Percentiles rank a stretch among this genome's conserved stretches.
phyloP scores from a whole-genome alignment of 441 rosid species.

The Melastoma candidum region DNA sequence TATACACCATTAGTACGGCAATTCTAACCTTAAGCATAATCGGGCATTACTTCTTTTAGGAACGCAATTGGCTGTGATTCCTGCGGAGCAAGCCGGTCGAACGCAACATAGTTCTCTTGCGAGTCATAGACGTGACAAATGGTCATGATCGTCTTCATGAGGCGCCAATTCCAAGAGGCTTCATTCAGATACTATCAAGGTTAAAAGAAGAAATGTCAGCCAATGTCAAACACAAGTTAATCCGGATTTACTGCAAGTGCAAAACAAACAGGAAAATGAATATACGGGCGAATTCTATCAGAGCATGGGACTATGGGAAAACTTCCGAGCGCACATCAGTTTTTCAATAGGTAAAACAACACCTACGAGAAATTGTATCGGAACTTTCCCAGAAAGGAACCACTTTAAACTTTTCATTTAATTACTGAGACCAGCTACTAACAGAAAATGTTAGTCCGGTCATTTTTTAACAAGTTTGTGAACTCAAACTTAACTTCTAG shows the following conservation, averaged over 20 bases:
- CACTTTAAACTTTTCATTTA: no score
- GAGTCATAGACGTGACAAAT: conserved; percentile 64
- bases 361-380: no score
- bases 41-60: conserved; percentile 77
- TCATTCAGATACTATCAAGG: conserved; percentile 58
- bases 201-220: no score
- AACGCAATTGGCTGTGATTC: conserved; percentile 64
- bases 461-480: no score
- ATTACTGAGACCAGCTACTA: no score
- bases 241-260: no score
- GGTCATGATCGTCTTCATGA: conserved; percentile 86
- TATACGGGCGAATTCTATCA: not conserved
- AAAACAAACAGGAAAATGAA: conserved; percentile 7
- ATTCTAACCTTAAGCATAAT: conserved; percentile 31
- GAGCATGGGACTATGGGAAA: not conserved
- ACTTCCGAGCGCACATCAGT: not conserved
- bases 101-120: conserved; percentile 57
- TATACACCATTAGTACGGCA: no score
- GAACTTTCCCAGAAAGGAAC: no score
- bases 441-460: no score
- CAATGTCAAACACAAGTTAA: no score
- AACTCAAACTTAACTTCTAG: no score
- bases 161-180: conserved; percentile 87
- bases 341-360: not conserved
- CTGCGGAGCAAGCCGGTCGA: conserved; percentile 55